Evolutionary conservation across 2,329 filamentous ascomycete species (phyloP).

Genomic region (Penicillium sclerotigenum): DNA sequence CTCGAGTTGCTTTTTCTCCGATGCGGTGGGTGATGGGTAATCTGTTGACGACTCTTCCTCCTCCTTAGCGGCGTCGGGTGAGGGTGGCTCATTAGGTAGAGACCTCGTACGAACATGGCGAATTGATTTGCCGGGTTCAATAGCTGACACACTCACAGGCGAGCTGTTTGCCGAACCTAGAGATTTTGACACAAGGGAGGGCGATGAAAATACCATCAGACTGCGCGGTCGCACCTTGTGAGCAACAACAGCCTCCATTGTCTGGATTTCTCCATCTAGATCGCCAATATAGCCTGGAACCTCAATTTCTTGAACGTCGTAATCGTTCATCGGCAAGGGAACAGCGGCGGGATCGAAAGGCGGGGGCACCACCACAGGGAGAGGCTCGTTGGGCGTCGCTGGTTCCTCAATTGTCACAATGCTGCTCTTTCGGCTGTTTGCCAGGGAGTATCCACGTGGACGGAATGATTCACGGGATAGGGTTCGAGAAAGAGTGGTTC

Average conservation of each 20-base stretch:
- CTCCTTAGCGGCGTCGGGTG: conserved; percentile 16
- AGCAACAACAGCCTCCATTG: conserved; percentile 36
- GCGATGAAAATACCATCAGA: conserved; percentile 42
- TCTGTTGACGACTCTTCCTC: conserved; percentile 15
- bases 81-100: conserved; percentile 43
- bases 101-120: conserved; percentile 49
- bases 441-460: conserved; percentile 28
- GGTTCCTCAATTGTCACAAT: conserved; percentile 36
- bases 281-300: conserved; percentile 65
- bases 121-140: conserved; percentile 24
- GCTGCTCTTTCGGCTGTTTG: conserved; percentile 40
- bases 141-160: conserved; percentile 23
- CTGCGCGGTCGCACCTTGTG: conserved; percentile 45
- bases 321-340: conserved; percentile 31
- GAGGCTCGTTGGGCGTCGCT: conserved; percentile 16
- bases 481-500: conserved; percentile 39
- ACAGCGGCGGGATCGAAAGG: conserved; percentile 32
- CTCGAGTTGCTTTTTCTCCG: conserved; percentile 32
- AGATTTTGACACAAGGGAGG: conserved; percentile 28
- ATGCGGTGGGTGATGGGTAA: conserved; percentile 25
- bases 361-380: conserved; percentile 3
- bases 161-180: conserved; percentile 25
- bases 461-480: conserved; percentile 42
- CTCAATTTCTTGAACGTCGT: conserved; percentile 64
- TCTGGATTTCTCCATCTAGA: conserved; percentile 56